Evolutionary conservation across 345 rosid genomes (phyloP).

Genomic region (Populus tremula): DNA sequence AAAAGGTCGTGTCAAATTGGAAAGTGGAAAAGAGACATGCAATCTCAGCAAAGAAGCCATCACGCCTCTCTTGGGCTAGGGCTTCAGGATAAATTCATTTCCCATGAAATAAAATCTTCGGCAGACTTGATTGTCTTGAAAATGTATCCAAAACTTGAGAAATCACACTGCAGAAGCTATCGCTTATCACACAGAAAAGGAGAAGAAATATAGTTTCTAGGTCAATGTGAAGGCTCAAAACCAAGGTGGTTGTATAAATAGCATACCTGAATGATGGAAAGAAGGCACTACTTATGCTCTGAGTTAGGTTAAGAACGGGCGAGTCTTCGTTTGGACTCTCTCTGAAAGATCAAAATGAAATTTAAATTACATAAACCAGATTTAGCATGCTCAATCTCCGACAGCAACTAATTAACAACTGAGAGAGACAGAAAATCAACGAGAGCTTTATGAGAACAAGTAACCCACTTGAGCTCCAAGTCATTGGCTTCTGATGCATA

Average conservation of each 20-base stretch:
- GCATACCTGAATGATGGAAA: constrained; percentile 76
- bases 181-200: not conserved
- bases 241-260: not conserved
- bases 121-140: not conserved
- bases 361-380: constrained; percentile 3
- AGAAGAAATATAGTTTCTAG: not conserved
- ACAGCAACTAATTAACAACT: not conserved
- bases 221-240: not conserved
- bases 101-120: not conserved
- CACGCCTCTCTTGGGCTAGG: not conserved
- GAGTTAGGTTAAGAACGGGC: constrained; percentile 47
- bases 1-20: not conserved
- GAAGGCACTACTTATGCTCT: constrained; percentile 74
- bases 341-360: constrained; percentile 34
- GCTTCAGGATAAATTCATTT: too few relatives aligned
- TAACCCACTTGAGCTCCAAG: constrained; percentile 50
- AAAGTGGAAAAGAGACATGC: not conserved
- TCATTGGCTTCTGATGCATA: constrained; percentile 31
- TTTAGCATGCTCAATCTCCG: constrained; percentile 2
- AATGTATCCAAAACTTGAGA: not conserved
- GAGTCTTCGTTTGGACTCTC: constrained; percentile 47
- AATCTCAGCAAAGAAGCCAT: not conserved
- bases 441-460: constrained; percentile 11
- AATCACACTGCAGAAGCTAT: not conserved
- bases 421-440: not conserved